Evolutionary conservation across 305 asterid genomes (phyloP), one percentile per base, ranked within the genome.

Genomic region (Fraxinus latifolia): DNA sequence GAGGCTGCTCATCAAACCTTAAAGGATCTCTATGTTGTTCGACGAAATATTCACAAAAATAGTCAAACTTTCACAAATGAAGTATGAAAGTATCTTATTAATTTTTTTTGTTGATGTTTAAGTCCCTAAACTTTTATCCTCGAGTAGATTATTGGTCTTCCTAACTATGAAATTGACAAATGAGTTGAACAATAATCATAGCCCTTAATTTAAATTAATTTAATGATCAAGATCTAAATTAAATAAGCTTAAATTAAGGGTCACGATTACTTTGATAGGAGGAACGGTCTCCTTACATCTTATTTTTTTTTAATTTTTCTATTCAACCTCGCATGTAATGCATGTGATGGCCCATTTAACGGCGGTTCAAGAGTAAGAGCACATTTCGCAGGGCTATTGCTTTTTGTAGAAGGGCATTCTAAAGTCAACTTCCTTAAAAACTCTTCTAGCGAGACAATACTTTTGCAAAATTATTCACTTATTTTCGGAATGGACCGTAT

Each of bases 1-100:
- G 76, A 23, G 3, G 39, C 79, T 47, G 65, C 73, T 62, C 53
- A 58, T 62, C 44, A 29, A 33, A 33, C 55, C 80, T 50, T 80
- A 80, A 37, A 25, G 73, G 2, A 65, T 65, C 36, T 25, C 73
- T 7, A 65, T 65, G 73, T 27, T 25, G 73, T 25, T 65, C 7
- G 21, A 19, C 4, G 14, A 25, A 62, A 62, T 23, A 65, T 65
- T 65, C 12, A 65, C 34, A 11, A 19, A 65, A 11, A 65, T 32
- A 23, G n/a, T 17, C 71, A 62, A 19, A 23, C 14, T 62, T 21
- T 19, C 31, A 21, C 33, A 62, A 19, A 15, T n/a, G 15, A 21
- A 23, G 71, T 23, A 25, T 7, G 33, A 15, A 50, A 50, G 21
- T 25, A 0, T 65, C 33, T 25, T 23, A 11, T 25, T 25, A 65